A percentile compares a stretch with the other conserved stretches of the same genome.
phyloP scores from a whole-genome alignment of 371 early-diverging fungal species.

The Mortierella sp. region DNA sequence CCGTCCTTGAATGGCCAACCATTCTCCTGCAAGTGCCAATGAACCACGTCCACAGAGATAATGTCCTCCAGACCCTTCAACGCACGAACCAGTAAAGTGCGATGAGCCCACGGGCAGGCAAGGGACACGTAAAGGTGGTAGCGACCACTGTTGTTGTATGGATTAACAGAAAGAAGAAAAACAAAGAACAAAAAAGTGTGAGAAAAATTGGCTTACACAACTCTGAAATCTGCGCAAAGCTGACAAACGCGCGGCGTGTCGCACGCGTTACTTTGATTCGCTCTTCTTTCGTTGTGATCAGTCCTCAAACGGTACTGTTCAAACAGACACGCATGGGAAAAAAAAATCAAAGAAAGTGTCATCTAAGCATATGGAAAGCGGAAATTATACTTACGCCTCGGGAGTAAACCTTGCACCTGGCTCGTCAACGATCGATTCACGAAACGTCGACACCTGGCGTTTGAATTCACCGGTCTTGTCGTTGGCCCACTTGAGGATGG shows the following conservation, averaged over 20 bases:
- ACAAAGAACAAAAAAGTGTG: no score
- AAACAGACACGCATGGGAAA: no score
- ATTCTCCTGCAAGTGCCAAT: slow-evolving; percentile 80
- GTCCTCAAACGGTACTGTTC: no score
- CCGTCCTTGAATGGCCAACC: slow-evolving; percentile 92
- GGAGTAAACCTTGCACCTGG: slow-evolving; percentile 77
- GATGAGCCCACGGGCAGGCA: slow-evolving; percentile 96
- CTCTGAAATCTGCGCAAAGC: no score
- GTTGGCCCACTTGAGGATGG: slow-evolving; percentile 81
- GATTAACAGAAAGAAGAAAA: neutral
- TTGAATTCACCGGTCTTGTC: slow-evolving; percentile 84
- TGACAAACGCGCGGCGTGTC: no score
- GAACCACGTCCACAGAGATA: slow-evolving; percentile 87
- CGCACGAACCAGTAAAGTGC: slow-evolving; percentile 85
- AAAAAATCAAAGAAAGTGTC: no score
- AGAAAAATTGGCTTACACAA: no score
- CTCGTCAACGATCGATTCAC: slow-evolving; percentile 70
- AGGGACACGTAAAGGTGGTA: slow-evolving; percentile 82
- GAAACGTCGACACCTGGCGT: slow-evolving; percentile 88
- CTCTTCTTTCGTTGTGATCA: no score
- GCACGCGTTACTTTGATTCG: no score
- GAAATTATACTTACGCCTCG: slow-evolving; percentile 71
- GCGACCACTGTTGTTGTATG: slow-evolving; percentile 60
- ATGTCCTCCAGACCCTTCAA: slow-evolving; percentile 87
- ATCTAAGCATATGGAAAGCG: no score